Evolutionary conservation across 306 rosid genomes (phyloP).

Genomic region (Vigna nakashimae): DNA sequence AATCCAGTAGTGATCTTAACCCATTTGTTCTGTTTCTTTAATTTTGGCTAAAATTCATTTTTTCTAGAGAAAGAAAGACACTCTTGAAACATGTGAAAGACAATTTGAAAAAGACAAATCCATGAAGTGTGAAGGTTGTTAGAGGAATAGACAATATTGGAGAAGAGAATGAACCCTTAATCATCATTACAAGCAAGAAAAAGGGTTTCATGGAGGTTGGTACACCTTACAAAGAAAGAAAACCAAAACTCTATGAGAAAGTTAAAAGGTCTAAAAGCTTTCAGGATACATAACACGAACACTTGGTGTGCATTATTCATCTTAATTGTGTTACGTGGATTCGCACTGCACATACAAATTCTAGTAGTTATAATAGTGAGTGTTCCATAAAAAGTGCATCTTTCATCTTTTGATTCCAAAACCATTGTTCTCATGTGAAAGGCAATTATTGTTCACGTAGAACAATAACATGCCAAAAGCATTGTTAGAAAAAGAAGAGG

Average conservation of each 20-base stretch:
- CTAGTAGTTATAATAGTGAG: background rate
- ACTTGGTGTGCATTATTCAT: background rate
- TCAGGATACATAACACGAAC: background rate
- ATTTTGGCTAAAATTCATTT: background rate
- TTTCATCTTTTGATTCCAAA: background rate
- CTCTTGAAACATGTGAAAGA: background rate
- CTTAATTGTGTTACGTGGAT: background rate
- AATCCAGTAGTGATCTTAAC: background rate
- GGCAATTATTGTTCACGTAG: background rate
- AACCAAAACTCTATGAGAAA: background rate
- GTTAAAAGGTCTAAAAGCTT: background rate
- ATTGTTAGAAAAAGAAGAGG: background rate
- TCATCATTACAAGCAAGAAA: background rate
- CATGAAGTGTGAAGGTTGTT: constrained; percentile 9
- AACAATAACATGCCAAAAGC: constrained; percentile 7
- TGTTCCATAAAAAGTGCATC: background rate
- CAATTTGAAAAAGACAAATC: background rate
- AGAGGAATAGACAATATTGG: background rate
- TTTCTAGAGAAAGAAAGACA: too few species aligned
- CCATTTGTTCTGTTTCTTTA: background rate
- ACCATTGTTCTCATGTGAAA: constrained; percentile 5
- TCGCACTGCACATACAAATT: background rate
- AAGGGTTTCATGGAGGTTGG: background rate
- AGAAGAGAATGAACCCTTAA: background rate
- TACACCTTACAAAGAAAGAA: background rate